A percentile compares a stretch with the other conserved stretches of the same genome.
Evolutionary conservation across 176 grass and related monocot genomes (phyloP).

Genomic region (Tillandsia leiboldiana): DNA sequence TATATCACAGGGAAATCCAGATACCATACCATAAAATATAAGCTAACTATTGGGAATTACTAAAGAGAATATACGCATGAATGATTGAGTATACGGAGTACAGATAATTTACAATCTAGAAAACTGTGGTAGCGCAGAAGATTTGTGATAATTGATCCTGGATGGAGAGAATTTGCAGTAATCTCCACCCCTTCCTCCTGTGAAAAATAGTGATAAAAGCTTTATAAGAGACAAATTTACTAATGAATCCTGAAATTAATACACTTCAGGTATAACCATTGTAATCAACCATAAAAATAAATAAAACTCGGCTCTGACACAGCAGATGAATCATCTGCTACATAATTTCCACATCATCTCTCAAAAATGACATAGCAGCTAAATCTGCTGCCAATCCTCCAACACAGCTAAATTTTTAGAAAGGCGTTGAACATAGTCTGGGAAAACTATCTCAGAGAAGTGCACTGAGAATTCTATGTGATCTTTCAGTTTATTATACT

Average conservation of each 20-base stretch:
- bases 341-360: no score
- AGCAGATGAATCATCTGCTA: neutral
- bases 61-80: neutral
- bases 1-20: no score
- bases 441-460: no score
- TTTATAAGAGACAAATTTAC: no score
- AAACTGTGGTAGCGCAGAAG: conserved; percentile 90
- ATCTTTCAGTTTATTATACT: no score
- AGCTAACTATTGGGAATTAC: neutral
- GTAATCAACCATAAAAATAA: neutral
- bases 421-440: no score
- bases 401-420: no score
- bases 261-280: neutral
- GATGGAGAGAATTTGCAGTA: conserved; percentile 96
- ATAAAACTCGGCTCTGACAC: neutral
- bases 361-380: no score
- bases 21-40: no score
- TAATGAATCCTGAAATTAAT: no score
- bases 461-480: no score
- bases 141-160: conserved; percentile 84
- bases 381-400: no score
- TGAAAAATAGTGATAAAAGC: conserved; percentile 8
- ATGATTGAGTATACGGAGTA: neutral
- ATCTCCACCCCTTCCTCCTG: conserved; percentile 81
- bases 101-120: conserved; percentile 58